A percentile compares a stretch with the other conserved stretches of the same genome.
Conservation (phyloP, 208 protist genomes). For the Acanthamoeba triangularis region DNA sequence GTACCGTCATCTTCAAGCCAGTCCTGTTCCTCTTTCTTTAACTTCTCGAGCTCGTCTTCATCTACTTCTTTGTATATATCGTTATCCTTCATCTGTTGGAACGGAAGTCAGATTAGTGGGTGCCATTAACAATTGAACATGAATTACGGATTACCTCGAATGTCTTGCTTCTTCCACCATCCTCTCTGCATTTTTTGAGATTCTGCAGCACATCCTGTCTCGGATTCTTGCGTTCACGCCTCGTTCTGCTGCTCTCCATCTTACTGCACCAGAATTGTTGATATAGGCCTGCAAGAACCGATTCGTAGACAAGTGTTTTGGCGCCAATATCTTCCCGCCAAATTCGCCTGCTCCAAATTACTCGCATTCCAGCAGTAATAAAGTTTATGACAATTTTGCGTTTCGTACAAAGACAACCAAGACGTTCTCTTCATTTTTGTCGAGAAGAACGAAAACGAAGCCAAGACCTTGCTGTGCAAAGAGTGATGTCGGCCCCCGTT, state of each 20-base stretch:
- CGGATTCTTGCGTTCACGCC: constrained; percentile 45
- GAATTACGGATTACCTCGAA: background rate
- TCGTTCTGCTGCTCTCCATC: background rate
- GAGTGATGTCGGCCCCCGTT: background rate
- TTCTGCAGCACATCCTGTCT: constrained; percentile 60
- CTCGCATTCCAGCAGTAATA: no score
- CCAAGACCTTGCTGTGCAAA: background rate
- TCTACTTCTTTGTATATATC: constrained; percentile 38
- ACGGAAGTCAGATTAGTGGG: background rate
- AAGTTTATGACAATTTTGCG: no score
- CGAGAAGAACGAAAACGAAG: background rate
- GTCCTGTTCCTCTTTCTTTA: constrained; percentile 30
- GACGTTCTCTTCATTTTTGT: background rate
- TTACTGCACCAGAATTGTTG: background rate
- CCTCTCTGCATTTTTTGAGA: constrained; percentile 57
- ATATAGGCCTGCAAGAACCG: background rate
- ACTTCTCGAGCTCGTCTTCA: constrained; percentile 47
- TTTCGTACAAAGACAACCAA: no score
- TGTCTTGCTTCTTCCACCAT: constrained; percentile 32
- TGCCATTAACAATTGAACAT: background rate
- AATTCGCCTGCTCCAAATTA: background rate
- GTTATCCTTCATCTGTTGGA: background rate
- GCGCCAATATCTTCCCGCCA: background rate
- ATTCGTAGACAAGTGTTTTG: background rate
- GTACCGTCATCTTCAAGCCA: constrained; percentile 71